Evolutionary conservation across 2,329 filamentous ascomycete genomes (phyloP).

Genomic region (Xylariaceae sp.): DNA sequence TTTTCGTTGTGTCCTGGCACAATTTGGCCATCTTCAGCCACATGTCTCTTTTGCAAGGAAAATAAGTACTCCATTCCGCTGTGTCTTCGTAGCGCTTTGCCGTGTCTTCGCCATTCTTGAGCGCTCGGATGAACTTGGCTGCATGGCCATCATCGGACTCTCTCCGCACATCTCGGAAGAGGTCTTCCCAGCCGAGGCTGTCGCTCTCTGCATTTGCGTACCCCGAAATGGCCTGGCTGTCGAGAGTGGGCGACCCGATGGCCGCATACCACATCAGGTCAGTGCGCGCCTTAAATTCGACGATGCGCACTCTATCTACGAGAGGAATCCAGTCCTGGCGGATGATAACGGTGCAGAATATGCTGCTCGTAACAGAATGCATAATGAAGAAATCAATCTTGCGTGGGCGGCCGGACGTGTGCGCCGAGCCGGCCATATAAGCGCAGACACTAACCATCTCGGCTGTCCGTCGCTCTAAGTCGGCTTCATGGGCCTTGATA

Average conservation of each 20-base stretch:
- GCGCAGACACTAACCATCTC: conserved; percentile 38
- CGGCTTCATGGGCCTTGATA: conserved; percentile 45
- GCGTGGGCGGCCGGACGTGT: conserved; percentile 58
- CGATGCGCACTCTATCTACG: conserved; percentile 57
- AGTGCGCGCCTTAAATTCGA: conserved; percentile 70
- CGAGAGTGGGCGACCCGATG: conserved; percentile 52
- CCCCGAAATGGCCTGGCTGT: conserved; percentile 24
- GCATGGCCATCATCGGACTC: conserved; percentile 45
- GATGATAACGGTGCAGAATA: conserved; percentile 41
- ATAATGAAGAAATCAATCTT: conserved; percentile 71
- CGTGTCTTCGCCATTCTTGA: conserved; percentile 41
- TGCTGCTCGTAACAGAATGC: conserved; percentile 43
- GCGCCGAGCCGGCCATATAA: conserved; percentile 44
- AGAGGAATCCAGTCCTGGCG: conserved; percentile 42
- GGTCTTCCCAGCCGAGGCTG: conserved; percentile 34
- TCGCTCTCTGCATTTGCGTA: conserved; percentile 29
- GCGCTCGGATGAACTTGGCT: conserved; percentile 43
- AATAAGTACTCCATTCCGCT: conserved; percentile 15
- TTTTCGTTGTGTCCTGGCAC: conserved; percentile 30
- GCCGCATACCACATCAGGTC: conserved; percentile 70
- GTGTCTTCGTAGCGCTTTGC: conserved; percentile 26
- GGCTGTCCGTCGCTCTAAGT: conserved; percentile 44
- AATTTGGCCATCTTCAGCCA: conserved; percentile 35
- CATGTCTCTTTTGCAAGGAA: conserved; percentile 34
- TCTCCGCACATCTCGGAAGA: conserved; percentile 34